Evolutionary conservation across 1,284 basidiomycete species (phyloP).

Genomic region (Malassezia nana): DNA sequence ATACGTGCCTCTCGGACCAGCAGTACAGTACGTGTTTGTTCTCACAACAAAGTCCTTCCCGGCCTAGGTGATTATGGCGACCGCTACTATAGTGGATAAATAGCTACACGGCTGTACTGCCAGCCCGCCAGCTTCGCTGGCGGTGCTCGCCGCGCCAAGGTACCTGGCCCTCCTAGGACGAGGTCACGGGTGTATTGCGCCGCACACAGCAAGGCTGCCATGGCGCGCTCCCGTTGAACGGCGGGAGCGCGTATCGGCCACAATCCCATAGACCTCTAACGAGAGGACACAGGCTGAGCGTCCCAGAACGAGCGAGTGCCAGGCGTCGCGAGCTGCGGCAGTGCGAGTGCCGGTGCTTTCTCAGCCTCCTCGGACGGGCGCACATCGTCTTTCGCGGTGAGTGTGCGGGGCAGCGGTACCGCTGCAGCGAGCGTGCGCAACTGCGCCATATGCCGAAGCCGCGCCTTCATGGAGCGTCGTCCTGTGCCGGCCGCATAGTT

Average conservation of each 20-base stretch:
- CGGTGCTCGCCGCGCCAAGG: slow-evolving; percentile 7
- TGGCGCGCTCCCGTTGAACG: neutral
- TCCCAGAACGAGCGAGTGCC: slow-evolving; percentile 3
- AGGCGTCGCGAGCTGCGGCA: neutral
- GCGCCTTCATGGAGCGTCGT: slow-evolving; percentile 22
- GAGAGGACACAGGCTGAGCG: neutral
- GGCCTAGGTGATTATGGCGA: slow-evolving; percentile 45
- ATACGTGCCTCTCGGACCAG: slow-evolving; percentile 77
- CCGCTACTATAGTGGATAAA: slow-evolving; percentile 37
- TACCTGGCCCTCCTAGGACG: slow-evolving; percentile 1
- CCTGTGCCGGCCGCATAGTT: slow-evolving; percentile 30
- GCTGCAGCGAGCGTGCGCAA: slow-evolving; percentile 9
- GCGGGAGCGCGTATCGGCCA: neutral
- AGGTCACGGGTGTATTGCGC: slow-evolving; percentile 13
- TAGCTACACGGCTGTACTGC: neutral
- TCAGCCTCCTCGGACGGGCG: neutral
- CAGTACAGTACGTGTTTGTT: slow-evolving; percentile 39
- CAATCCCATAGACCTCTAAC: neutral
- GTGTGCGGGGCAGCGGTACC: neutral
- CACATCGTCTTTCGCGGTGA: neutral
- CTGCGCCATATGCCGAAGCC: slow-evolving; percentile 25
- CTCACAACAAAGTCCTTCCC: slow-evolving; percentile 27
- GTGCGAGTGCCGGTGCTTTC: neutral
- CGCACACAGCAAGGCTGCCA: slow-evolving; percentile 4
- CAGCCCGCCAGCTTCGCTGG: slow-evolving; percentile 1